Evolutionary conservation across 2,329 filamentous ascomycete species (phyloP), one percentile per base, ranked within the genome.

Genomic region (Microdochium paspali): DNA sequence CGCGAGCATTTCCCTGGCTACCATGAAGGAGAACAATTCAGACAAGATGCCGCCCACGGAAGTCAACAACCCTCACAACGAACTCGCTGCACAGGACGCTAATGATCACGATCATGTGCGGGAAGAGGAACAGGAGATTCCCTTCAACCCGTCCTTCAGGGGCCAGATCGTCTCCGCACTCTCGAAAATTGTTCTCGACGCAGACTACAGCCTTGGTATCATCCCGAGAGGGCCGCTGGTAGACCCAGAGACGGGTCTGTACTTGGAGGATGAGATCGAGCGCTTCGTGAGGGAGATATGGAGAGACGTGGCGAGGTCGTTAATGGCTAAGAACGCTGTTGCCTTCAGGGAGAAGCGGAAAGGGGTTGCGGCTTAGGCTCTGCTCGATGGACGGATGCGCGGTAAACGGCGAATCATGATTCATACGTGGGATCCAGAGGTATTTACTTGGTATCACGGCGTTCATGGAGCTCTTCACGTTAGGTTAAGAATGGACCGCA

Each of bases 1-100:
- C n/a, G n/a, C n/a, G n/a, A n/a, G n/a, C n/a, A n/a, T n/a, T n/a
- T n/a, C n/a, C n/a, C n/a, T n/a, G n/a, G 45, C 54, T 6, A 51
- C 56, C 9, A 64, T 61, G 35, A 66, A 70, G 1, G 58, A 65
- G 1, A 57, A 53, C 10, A 56, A 68, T 32, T 24, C 4, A 26
- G n/a, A 45, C 43, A 15, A 21, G 4, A 10, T 32, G 24, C 15
- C 49, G 49, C 5, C 31, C n/a, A n/a, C n/a, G n/a, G n/a, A n/a
- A n/a, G n/a, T n/a, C n/a, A n/a, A n/a, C n/a, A n/a, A n/a, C n/a
- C n/a, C n/a, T n/a, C n/a, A n/a, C n/a, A n/a, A n/a, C n/a, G n/a
- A n/a, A n/a, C n/a, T n/a, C n/a, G n/a, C n/a, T n/a, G n/a, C n/a
- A n/a, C n/a, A n/a, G n/a, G n/a, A n/a, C n/a, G n/a, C n/a, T n/a